Evolutionary conservation across 1,139 yeast genomes (phyloP).

Genomic region (Eremothecium gossypii): DNA sequence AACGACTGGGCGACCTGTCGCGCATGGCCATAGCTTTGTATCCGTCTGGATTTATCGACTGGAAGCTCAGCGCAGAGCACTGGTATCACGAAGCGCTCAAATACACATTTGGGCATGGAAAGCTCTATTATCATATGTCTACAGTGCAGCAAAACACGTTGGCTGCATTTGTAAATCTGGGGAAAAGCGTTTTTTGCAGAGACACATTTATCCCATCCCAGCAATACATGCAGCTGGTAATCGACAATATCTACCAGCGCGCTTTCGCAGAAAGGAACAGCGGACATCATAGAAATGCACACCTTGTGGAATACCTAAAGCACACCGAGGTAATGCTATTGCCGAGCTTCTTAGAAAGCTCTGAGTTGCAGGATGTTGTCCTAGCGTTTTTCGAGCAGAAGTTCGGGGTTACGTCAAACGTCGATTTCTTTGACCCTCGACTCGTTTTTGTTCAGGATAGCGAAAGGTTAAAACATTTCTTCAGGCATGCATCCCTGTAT

Average conservation of each 20-base stretch:
- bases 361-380: slow-evolving; percentile 53
- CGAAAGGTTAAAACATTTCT: slow-evolving; percentile 64
- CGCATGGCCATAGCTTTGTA: slow-evolving; percentile 78
- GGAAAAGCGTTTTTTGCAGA: slow-evolving; percentile 66
- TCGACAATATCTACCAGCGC: slow-evolving; percentile 69
- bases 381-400: slow-evolving; percentile 57
- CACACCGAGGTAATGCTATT: slow-evolving; percentile 31
- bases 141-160: slow-evolving; percentile 74
- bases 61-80: slow-evolving; percentile 70
- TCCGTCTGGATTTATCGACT: slow-evolving; percentile 66
- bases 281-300: slow-evolving; percentile 24
- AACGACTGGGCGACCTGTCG: slow-evolving; percentile 67
- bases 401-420: slow-evolving; percentile 45
- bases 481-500: slow-evolving; percentile 63
- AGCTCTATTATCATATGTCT: slow-evolving; percentile 71
- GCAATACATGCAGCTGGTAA: slow-evolving; percentile 64
- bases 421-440: slow-evolving; percentile 44
- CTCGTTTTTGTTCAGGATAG: slow-evolving; percentile 38
- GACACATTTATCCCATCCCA: slow-evolving; percentile 79
- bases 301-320: slow-evolving; percentile 29
- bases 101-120: slow-evolving; percentile 69
- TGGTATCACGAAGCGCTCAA: slow-evolving; percentile 69
- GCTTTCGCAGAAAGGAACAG: slow-evolving; percentile 37
- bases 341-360: slow-evolving; percentile 38
- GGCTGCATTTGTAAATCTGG: slow-evolving; percentile 69